Evolutionary conservation across 441 rosid genomes (phyloP).

Genomic region (Gossypium lobatum): DNA sequence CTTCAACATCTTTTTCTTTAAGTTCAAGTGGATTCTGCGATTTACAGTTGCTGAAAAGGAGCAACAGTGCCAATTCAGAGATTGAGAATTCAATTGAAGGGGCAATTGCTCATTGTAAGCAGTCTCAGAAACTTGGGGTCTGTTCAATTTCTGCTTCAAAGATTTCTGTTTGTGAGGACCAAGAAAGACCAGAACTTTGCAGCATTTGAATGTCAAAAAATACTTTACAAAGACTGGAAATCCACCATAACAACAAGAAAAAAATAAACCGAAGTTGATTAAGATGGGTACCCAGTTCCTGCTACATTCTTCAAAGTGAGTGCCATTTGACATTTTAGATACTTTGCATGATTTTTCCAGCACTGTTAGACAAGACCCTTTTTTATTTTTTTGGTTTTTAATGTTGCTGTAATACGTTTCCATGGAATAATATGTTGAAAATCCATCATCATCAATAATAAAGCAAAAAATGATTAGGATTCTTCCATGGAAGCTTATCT

Average conservation of each 20-base stretch:
- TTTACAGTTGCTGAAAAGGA: slow-evolving; percentile 53
- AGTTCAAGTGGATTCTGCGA: slow-evolving; percentile 48
- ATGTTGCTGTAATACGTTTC: not conserved
- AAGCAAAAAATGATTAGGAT: not conserved
- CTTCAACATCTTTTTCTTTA: slow-evolving; percentile 57
- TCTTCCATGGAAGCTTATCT: slow-evolving; percentile 13
- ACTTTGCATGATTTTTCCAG: slow-evolving; percentile 1
- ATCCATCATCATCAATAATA: slow-evolving; percentile 6
- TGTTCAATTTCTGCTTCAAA: slow-evolving; percentile 42
- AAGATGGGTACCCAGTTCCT: not conserved
- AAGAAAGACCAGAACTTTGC: slow-evolving; percentile 31
- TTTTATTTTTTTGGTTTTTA: not conserved
- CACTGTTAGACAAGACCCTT: not conserved
- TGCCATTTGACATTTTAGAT: slow-evolving; percentile 1
- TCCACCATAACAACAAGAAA: not conserved
- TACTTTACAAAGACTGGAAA: not conserved
- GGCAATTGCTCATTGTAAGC: slow-evolving; percentile 91
- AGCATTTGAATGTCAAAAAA: slow-evolving; percentile 19
- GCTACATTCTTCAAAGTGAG: not conserved
- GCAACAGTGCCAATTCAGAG: slow-evolving; percentile 55
- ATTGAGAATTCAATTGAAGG: slow-evolving; percentile 68
- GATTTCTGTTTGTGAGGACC: slow-evolving; percentile 32
- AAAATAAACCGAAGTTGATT: not conserved
- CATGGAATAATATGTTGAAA: not conserved
- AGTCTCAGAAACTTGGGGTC: slow-evolving; percentile 42